phyloP scores from a whole-genome alignment of 352 stramenopile genomes.

The Globisporangium uncinulatum region DNA sequence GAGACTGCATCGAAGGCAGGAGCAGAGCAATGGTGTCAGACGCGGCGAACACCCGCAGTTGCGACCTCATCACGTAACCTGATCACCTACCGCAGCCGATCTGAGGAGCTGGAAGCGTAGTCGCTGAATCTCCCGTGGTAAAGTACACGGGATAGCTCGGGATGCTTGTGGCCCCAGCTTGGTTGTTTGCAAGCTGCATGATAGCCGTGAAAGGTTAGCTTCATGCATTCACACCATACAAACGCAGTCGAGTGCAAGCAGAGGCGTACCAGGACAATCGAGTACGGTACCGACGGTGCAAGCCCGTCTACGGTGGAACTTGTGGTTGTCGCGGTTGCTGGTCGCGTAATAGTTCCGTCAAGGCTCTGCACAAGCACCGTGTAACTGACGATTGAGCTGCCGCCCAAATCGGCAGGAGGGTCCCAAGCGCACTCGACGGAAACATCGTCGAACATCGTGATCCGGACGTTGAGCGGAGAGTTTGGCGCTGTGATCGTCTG shows the following conservation, averaged over 20 bases:
- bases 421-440: slow-evolving; percentile 30
- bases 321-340: not conserved
- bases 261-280: slow-evolving; percentile 27
- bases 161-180: slow-evolving; percentile 10
- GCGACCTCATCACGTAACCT: not conserved
- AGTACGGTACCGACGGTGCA: slow-evolving; percentile 22
- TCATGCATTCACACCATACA: not conserved
- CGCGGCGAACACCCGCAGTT: not conserved
- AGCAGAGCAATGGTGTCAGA: not conserved
- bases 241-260: not conserved
- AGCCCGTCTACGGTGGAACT: slow-evolving; percentile 3
- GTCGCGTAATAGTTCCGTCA: not conserved
- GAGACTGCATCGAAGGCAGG: slow-evolving; percentile 21
- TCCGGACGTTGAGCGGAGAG: slow-evolving; percentile 20
- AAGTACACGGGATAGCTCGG: slow-evolving; percentile 22
- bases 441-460: slow-evolving; percentile 25
- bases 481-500: slow-evolving; percentile 19
- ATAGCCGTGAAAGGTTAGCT: not conserved
- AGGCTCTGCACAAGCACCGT: slow-evolving; percentile 13
- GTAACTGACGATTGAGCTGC: slow-evolving; percentile 29
- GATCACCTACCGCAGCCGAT: slow-evolving; percentile 27
- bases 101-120: slow-evolving; percentile 16
- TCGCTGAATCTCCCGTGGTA: slow-evolving; percentile 15
- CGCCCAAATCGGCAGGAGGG: slow-evolving; percentile 28
- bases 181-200: slow-evolving; percentile 9